Conservation (phyloP, 2,329 filamentous ascomycete species). For the Biscogniauxia sp. region DNA sequence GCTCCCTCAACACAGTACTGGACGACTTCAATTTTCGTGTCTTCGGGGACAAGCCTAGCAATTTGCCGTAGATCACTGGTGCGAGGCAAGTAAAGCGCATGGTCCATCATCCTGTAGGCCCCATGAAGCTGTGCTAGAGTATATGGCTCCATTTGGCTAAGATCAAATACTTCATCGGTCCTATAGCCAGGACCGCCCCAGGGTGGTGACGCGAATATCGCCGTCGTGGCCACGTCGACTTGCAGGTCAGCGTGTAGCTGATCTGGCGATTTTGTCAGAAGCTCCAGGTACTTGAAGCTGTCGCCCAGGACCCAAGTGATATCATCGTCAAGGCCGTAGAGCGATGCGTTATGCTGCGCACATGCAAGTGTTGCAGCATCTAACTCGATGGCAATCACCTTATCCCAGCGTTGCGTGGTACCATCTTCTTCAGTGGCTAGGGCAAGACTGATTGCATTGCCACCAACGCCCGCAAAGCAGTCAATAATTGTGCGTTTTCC, state of each 20-base stretch:
- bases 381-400: conserved; percentile 85
- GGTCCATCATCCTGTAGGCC: conserved; percentile 58
- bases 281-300: conserved; percentile 72
- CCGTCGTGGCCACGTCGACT: conserved; percentile 41
- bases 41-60: conserved; percentile 52
- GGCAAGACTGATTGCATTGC: conserved; percentile 94
- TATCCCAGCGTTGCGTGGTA: conserved; percentile 68
- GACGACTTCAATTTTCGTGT: conserved; percentile 64
- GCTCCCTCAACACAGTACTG: conserved; percentile 92
- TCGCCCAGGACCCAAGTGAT: conserved; percentile 88
- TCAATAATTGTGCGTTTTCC: conserved; percentile 66
- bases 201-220: conserved; percentile 57
- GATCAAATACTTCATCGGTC: conserved; percentile 71
- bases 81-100: conserved; percentile 79
- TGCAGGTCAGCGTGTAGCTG: conserved; percentile 33
- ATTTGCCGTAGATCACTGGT: conserved; percentile 81
- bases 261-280: conserved; percentile 36
- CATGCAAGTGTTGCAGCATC: conserved; percentile 78
- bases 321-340: conserved; percentile 73
- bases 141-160: conserved; percentile 87
- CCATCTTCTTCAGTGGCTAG: conserved; percentile 36
- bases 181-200: conserved; percentile 59
- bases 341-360: conserved; percentile 83
- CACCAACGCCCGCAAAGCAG: conserved; percentile 86
- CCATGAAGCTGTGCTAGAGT: conserved; percentile 61